phyloP scores from a whole-genome alignment of 1,139 yeast genomes.

The Geotrichum reessii region DNA sequence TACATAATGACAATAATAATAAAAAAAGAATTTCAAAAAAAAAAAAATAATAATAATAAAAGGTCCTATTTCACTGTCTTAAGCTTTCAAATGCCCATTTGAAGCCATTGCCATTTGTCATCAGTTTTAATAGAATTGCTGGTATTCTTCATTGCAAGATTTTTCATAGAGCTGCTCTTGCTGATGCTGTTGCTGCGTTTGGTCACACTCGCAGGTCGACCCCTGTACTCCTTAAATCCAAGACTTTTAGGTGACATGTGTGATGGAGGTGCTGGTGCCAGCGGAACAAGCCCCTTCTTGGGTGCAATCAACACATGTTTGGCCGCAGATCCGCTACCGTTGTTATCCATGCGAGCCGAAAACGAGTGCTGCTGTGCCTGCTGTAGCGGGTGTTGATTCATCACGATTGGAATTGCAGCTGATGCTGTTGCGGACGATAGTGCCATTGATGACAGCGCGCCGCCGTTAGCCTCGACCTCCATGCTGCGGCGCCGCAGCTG shows the following conservation, averaged over 20 bases:
- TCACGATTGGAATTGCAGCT: slow-evolving; percentile 17
- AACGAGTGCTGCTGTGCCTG: not conserved
- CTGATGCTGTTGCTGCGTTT: not conserved
- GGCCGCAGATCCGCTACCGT: not conserved
- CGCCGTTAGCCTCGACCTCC: not conserved
- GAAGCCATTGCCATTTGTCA: slow-evolving; percentile 18
- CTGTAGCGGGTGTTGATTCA: not conserved
- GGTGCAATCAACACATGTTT: slow-evolving; percentile 18
- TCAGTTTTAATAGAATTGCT: not conserved
- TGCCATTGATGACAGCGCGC: slow-evolving; percentile 15
- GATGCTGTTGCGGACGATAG: slow-evolving; percentile 15
- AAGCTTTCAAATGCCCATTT: slow-evolving; percentile 8
- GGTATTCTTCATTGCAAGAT: not conserved
- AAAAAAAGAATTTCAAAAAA: not conserved
- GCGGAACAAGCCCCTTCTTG: slow-evolving; percentile 4
- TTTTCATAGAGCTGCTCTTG: not conserved
- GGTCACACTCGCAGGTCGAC: not conserved
- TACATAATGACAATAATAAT: too few species aligned
- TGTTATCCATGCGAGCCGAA: not conserved
- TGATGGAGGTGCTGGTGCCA: slow-evolving; percentile 11
- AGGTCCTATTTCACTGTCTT: not conserved
- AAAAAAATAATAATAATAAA: too few species aligned
- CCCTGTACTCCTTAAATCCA: slow-evolving; percentile 10
- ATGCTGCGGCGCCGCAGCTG: not conserved
- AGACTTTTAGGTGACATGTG: not conserved